phyloP scores from a whole-genome alignment of 306 rosid genomes.

The Mucuna pruriens region DNA sequence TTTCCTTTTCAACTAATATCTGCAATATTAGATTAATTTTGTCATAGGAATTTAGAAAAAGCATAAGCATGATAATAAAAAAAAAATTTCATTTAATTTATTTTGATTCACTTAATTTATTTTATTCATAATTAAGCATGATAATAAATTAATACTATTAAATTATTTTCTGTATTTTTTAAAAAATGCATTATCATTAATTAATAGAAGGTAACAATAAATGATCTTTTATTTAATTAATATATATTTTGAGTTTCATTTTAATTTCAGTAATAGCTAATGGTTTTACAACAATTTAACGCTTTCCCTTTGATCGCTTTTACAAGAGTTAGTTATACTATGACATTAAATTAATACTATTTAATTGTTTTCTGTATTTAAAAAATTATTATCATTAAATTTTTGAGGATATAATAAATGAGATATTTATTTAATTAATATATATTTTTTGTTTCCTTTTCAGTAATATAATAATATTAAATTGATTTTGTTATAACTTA shows the following conservation, averaged over 20 bases:
- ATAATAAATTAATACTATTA: too few relatives aligned
- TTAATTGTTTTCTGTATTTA: neutral
- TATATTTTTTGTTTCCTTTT: neutral
- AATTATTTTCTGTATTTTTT: neutral
- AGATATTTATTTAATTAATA: neutral
- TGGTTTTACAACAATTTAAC: too few relatives aligned
- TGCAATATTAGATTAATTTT: neutral
- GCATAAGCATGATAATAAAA: too few relatives aligned
- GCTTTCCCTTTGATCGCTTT: too few relatives aligned
- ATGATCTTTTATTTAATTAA: neutral
- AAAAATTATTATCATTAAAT: neutral
- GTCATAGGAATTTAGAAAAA: too few relatives aligned
- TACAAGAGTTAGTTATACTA: too few relatives aligned
- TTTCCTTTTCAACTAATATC: neutral
- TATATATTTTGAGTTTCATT: neutral
- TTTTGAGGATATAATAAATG: neutral
- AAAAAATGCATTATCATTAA: neutral
- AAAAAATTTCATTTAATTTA: too few relatives aligned
- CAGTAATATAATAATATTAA: neutral
- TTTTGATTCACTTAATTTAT: too few relatives aligned
- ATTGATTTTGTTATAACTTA: neutral
- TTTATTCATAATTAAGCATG: too few relatives aligned
- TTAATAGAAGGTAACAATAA: neutral
- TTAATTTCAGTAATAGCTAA: too few relatives aligned
- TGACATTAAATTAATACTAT: too few relatives aligned